Percentiles rank a stretch among this genome's conserved stretches.
Evolutionary conservation across 1,284 basidiomycete species (phyloP).

Genomic region (Ceratobasidium sp.): DNA sequence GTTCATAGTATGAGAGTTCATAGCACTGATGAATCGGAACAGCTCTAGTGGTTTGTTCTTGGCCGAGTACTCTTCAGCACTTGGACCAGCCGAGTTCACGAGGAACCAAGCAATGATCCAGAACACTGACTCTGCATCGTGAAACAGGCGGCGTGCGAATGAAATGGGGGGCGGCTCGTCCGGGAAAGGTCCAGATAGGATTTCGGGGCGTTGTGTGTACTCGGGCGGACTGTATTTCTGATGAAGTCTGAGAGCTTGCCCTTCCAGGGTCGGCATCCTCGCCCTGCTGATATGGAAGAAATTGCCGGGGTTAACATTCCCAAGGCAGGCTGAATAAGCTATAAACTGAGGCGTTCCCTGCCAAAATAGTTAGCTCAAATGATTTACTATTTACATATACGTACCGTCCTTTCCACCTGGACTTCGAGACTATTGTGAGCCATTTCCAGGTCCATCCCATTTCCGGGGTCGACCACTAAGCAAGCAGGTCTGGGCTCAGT

Average conservation of each 20-base stretch:
- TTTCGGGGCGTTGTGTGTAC: no score
- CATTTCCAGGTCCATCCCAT: not conserved
- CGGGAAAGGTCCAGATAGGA: no score
- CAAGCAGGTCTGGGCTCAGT: not conserved
- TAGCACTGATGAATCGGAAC: not conserved
- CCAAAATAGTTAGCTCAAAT: not conserved
- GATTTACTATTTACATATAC: not conserved
- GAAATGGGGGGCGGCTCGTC: not conserved
- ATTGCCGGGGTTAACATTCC: not conserved
- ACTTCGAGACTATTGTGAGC: not conserved
- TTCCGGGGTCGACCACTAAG: constrained; percentile 12
- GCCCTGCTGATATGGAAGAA: not conserved
- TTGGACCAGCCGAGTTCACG: not conserved
- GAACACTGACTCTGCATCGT: constrained; percentile 24
- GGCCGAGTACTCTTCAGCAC: not conserved
- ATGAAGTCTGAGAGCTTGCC: not conserved
- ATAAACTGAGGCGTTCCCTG: constrained; percentile 30
- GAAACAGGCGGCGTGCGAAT: constrained; percentile 11
- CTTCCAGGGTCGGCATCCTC: constrained; percentile 3
- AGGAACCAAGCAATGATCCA: constrained; percentile 24
- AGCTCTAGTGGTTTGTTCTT: not conserved
- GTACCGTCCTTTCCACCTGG: not conserved
- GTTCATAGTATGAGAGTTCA: not conserved
- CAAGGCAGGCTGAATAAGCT: not conserved
- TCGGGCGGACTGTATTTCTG: not conserved